Base-by-base conservation (phyloP, 202 grass and related monocot species). In the Elaeis oleifera region DNA sequence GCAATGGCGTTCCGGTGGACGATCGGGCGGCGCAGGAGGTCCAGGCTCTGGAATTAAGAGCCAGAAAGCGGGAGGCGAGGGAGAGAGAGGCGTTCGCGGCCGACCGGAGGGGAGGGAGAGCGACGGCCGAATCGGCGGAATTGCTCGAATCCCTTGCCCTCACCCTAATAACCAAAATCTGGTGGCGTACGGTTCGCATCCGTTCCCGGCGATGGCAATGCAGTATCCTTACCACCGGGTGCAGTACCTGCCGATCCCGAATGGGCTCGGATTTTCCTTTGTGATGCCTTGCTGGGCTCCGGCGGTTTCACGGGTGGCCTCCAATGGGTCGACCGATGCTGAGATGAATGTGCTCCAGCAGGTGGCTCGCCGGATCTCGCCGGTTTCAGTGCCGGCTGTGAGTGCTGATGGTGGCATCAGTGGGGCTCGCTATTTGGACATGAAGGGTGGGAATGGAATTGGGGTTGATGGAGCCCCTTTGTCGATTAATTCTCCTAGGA, bases 261-360 rank as follows among this genome's bases (percentile, higher is more conserved):
- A 54, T 13, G 70, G 50, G 18, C 53, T 54, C 27, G 59, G 70
- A 7, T 54, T 72, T 3, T 49, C 58, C 0, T 54, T 17, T 50
- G 9, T 63, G 59, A 39, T 54, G 26, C 59, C 57, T 5, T 72
- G 14, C 58, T 72, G 70, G 70, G n/a, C 26, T 50, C 59, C 58
- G 58, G 8, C 50, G 3, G 5, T 24, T 3, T 21, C 25, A 11
- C 23, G 49, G 26, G 25, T 8, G n/a, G 50, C 18, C 2, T 25
- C 6, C 11, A 1, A 39, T 13, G 58, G 17, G 26, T 23, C 5
- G 64, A 50, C 16, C 11, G 24, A 36, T 19, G 28, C 14, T 50
- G 5, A 32, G 23, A 54, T 23, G 56, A 23, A 18, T 18, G 16
- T 27, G 48, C 18, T 15, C 21, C 39, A 15, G 51, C 63, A 18